Conservation (phyloP, 2,329 filamentous ascomycete species). For the Anthostomella pinea region DNA sequence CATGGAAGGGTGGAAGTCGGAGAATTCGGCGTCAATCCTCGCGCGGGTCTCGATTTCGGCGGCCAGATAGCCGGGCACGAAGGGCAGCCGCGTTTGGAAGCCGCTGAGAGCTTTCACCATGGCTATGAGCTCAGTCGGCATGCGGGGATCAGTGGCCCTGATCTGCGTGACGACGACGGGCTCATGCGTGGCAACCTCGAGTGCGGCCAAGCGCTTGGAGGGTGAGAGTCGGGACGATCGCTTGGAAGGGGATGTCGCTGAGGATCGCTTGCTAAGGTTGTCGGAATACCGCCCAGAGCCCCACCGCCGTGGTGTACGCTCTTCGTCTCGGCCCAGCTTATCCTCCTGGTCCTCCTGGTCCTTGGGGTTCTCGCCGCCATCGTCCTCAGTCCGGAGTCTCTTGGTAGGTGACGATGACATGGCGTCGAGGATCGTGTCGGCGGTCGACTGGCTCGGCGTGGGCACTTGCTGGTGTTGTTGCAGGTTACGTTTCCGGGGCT, state of each 20-base stretch:
- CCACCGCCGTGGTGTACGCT: constrained; percentile 1
- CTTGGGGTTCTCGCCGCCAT: neutral
- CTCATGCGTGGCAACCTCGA: neutral
- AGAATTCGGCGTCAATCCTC: neutral
- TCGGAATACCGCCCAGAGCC: neutral
- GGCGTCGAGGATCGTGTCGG: neutral
- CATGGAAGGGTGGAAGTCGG: neutral
- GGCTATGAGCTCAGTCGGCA: neutral
- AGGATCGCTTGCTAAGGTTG: too few species aligned
- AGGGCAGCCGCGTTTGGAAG: constrained; percentile 1
- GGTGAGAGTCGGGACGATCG: constrained; percentile 1
- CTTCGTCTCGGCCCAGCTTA: neutral
- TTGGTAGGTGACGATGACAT: neutral
- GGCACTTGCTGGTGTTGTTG: constrained; percentile 1
- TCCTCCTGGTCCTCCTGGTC: too few species aligned
- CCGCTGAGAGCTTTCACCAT: neutral
- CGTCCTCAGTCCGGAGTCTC: neutral
- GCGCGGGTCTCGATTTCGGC: neutral
- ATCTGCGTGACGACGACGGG: constrained; percentile 3
- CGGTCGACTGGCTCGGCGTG: constrained; percentile 1
- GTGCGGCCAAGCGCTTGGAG: neutral
- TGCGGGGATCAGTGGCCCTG: neutral
- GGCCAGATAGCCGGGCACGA: constrained; percentile 8
- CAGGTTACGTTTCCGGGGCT: too few species aligned
- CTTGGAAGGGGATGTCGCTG: too few species aligned